A percentile compares a stretch with the other conserved stretches of the same genome.
Conservation (phyloP, 495 filamentous ascomycete species). For the Daldinia concentrica region DNA sequence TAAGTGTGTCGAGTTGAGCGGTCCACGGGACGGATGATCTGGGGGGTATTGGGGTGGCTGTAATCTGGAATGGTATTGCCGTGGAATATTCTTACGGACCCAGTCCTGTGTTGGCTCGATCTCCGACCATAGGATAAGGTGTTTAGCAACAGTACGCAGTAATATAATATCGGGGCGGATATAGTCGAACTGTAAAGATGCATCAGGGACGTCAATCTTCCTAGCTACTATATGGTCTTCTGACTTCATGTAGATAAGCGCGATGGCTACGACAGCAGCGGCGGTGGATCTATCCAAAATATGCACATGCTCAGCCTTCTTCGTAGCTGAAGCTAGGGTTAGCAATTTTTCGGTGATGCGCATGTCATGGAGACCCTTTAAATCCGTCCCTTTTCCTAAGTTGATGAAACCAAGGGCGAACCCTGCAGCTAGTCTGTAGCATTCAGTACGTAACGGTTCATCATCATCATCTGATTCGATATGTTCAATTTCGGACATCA, state of each 20-base stretch:
- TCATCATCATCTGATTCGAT: slow-evolving; percentile 72
- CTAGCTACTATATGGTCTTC: slow-evolving; percentile 86
- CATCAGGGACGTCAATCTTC: slow-evolving; percentile 93
- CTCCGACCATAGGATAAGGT: slow-evolving; percentile 91
- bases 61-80: slow-evolving; percentile 65
- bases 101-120: slow-evolving; percentile 76
- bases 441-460: slow-evolving; percentile 89
- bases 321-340: slow-evolving; percentile 82
- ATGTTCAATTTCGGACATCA: slow-evolving; percentile 96
- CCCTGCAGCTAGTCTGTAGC: slow-evolving; percentile 91
- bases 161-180: slow-evolving; percentile 93
- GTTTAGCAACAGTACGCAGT: slow-evolving; percentile 86
- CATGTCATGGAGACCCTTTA: slow-evolving; percentile 94
- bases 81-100: slow-evolving; percentile 77
- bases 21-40: slow-evolving; percentile 33
- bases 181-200: slow-evolving; percentile 90
- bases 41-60: slow-evolving; percentile 23
- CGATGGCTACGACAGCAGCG: slow-evolving; percentile 85
- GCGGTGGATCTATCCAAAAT: slow-evolving; percentile 91
- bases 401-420: slow-evolving; percentile 96
- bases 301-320: slow-evolving; percentile 88
- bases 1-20: slow-evolving; percentile 59
- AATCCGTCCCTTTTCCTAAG: slow-evolving; percentile 85
- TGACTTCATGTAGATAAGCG: slow-evolving; percentile 98
- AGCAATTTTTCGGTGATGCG: slow-evolving; percentile 87